Base-by-base conservation (phyloP, 2,329 filamentous ascomycete species). In the Alternaria infectoria region DNA sequence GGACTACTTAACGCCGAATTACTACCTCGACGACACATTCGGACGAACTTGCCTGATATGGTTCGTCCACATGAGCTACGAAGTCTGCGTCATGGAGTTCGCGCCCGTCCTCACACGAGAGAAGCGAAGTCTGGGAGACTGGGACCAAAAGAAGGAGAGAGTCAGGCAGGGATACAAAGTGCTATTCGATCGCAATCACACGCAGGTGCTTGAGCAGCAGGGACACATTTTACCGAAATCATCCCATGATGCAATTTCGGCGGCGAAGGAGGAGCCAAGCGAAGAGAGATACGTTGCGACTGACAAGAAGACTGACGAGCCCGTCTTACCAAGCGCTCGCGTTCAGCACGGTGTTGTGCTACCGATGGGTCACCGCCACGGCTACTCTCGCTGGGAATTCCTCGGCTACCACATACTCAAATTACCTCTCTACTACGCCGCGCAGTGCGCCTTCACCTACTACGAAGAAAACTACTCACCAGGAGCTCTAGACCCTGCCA, bases 31-130 rank as follows among this genome's bases (percentile, higher is more conserved):
- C 26, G 71, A 73, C 23, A 69, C 69, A 4, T 62, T 69, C 25
- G 65, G 59, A 2, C 63, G 71, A 8, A 61, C 68, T 47, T 26
- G 67, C 3, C 66, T 70, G n/a, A 73, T 73, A 57, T 72, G 68
- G 68, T 54, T 62, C 11, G 64, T 50, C 3, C 61, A 71, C 58
- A 62, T 68, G 59, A 70, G 69, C 51, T 64, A 67, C 40, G 61
- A 58, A 6, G 43, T 71, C 13, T 50, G 61, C 5, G 50, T 72
- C 2, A 19, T 68, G 1, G 45, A 66, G 3, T 66, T 59, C 13
- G 13, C 47, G 3, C 69, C 71, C 1, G 11, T 46, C 3, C 11
- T 54, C 9, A 10, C n/a, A 12, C 23, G 17, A 5, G 47, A 57
- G 4, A 50, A 54, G 30, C 21, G 15, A 5, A 36, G 15, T 19